phyloP scores from a whole-genome alignment of 768 basidiomycete genomes.

The Imleria badia region DNA sequence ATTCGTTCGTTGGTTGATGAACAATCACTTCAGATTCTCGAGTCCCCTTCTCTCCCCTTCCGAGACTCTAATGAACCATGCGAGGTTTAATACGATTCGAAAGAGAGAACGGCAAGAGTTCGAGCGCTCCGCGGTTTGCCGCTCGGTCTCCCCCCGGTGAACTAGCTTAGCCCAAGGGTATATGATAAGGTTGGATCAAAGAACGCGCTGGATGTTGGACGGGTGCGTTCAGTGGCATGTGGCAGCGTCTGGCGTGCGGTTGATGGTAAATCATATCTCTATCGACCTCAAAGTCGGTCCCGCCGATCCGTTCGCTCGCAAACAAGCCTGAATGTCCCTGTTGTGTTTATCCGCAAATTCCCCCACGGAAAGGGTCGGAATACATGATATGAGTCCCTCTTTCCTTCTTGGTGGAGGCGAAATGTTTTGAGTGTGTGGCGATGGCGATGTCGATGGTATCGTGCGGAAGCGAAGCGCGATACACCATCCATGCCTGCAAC shows the following conservation, averaged over 20 bases:
- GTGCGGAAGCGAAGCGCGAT: background rate
- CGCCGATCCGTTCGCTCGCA: slow-evolving; percentile 60
- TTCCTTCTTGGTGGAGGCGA: slow-evolving; percentile 69
- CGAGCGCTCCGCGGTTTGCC: no score
- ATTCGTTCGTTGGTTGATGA: no score
- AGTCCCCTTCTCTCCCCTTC: no score
- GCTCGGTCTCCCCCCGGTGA: no score
- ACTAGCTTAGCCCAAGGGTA: no score
- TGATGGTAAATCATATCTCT: slow-evolving; percentile 46
- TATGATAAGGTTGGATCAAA: no score
- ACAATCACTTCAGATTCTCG: no score
- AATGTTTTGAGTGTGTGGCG: slow-evolving; percentile 74
- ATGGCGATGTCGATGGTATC: background rate
- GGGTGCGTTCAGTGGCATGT: no score
- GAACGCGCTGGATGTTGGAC: slow-evolving; percentile 58
- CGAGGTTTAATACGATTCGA: no score
- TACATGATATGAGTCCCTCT: slow-evolving; percentile 72
- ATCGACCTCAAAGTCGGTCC: slow-evolving; percentile 59
- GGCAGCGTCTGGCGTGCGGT: slow-evolving; percentile 47
- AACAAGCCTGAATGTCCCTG: slow-evolving; percentile 69
- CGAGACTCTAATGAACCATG: no score
- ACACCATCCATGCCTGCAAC: slow-evolving; percentile 60
- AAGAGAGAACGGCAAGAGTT: no score
- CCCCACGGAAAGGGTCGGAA: slow-evolving; percentile 78
- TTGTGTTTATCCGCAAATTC: slow-evolving; percentile 79